phyloP scores from a whole-genome alignment of 257 asterid species.

The Henckelia pumila region DNA sequence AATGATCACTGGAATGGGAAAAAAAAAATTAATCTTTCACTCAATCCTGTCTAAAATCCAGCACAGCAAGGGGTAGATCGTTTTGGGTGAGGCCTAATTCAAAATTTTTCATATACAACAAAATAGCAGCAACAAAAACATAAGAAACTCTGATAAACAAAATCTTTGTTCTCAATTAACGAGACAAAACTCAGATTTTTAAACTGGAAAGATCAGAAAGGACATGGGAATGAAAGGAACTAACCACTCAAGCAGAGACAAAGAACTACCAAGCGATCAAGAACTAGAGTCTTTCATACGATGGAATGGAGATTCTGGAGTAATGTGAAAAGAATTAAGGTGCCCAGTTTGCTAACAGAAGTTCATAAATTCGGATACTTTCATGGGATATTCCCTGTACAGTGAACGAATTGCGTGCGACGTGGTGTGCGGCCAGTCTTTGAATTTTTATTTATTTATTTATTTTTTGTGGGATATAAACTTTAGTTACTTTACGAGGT shows the following conservation, averaged over 20 bases:
- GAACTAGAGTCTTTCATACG: neutral
- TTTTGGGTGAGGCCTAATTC: too few relatives aligned
- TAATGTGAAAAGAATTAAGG: neutral
- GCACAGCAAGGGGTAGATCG: too few relatives aligned
- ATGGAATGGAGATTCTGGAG: neutral
- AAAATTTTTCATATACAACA: too few relatives aligned
- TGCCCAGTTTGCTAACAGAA: neutral
- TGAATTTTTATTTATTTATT: too few relatives aligned
- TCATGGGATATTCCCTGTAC: neutral
- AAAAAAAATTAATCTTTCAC: too few relatives aligned
- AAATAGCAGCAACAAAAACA: neutral
- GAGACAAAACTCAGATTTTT: neutral
- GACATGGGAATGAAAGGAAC: slow-evolving; percentile 20
- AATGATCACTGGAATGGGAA: too few relatives aligned
- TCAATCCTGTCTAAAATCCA: too few relatives aligned
- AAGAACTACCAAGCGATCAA: neutral
- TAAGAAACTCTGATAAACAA: neutral
- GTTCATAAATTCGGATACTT: neutral
- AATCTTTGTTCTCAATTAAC: neutral
- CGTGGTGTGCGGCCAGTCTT: too few relatives aligned
- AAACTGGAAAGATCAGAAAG: neutral
- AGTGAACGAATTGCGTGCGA: neutral
- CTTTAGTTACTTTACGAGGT: too few relatives aligned
- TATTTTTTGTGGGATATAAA: too few relatives aligned
- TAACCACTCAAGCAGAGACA: slow-evolving; percentile 21